Conservation (phyloP, 192 early-diverging fungal species). For the Entomortierella lignicola region DNA sequence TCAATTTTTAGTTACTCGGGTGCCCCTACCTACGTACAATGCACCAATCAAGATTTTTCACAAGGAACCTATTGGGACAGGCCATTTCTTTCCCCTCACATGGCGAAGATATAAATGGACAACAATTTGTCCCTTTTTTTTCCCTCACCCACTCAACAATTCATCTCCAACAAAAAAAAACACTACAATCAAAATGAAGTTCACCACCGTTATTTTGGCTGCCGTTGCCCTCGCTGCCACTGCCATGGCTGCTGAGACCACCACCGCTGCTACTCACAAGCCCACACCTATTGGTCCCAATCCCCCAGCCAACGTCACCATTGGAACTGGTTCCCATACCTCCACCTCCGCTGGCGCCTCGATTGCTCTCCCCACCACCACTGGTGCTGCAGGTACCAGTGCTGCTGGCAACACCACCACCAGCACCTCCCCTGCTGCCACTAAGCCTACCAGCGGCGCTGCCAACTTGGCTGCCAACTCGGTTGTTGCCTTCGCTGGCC, state of each 20-base stretch:
- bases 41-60: too few species aligned
- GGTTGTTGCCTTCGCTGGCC: slow-evolving; percentile 10
- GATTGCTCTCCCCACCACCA: not conserved
- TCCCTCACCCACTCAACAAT: not conserved
- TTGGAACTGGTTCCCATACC: not conserved
- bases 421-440: not conserved
- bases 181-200: slow-evolving; percentile 6
- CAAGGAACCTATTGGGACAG: too few species aligned
- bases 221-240: slow-evolving; percentile 8
- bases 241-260: slow-evolving; percentile 7
- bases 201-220: slow-evolving; percentile 20
- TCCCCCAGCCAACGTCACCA: not conserved
- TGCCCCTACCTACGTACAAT: too few species aligned
- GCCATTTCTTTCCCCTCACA: too few species aligned
- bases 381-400: not conserved
- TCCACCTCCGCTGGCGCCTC: not conserved
- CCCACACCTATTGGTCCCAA: not conserved
- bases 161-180: not conserved
- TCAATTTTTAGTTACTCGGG: too few species aligned
- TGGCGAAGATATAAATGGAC: too few species aligned
- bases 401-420: not conserved
- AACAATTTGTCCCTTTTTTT: not conserved
- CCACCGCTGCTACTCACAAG: not conserved
- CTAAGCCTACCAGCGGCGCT: not conserved
- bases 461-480: slow-evolving; percentile 6